A percentile compares a stretch with the other conserved stretches of the same genome.
phyloP scores from a whole-genome alignment of 371 early-diverging fungal species.

The Saksenaea oblongispora region DNA sequence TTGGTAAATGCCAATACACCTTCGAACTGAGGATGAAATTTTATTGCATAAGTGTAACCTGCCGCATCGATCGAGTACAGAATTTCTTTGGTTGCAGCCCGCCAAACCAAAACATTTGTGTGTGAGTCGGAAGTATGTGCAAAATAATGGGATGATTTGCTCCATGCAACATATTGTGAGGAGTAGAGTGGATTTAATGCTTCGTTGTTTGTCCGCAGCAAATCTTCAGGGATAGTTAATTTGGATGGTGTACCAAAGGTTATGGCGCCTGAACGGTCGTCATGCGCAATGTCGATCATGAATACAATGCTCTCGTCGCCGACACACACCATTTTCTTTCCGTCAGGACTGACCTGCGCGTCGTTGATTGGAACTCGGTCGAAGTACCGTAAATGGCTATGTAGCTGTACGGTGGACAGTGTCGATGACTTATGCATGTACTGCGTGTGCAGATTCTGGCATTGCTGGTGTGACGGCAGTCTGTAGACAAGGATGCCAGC shows the following conservation, averaged over 20 bases:
- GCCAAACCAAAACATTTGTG: constrained; percentile 53
- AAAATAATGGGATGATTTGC: constrained; percentile 50
- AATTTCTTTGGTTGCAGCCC: constrained; percentile 38
- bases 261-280: constrained; percentile 17
- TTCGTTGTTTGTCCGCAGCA: background rate
- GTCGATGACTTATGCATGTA: background rate
- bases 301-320: constrained; percentile 50
- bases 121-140: constrained; percentile 62
- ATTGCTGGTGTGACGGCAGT: constrained; percentile 40
- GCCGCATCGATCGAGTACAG: constrained; percentile 50
- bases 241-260: constrained; percentile 13
- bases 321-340: constrained; percentile 50
- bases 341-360: constrained; percentile 56
- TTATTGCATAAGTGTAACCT: constrained; percentile 52
- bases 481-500: constrained; percentile 49
- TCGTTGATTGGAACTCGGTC: constrained; percentile 53
- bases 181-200: constrained; percentile 17
- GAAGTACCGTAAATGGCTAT: constrained; percentile 44
- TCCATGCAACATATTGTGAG: constrained; percentile 63
- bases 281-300: constrained; percentile 30
- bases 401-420: constrained; percentile 14
- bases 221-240: constrained; percentile 9
- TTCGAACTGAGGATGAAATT: constrained; percentile 57
- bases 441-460: constrained; percentile 11
- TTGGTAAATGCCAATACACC: constrained; percentile 58